phyloP scores from a whole-genome alignment of 108 stramenopile species.

The Cyclotella baltica region DNA sequence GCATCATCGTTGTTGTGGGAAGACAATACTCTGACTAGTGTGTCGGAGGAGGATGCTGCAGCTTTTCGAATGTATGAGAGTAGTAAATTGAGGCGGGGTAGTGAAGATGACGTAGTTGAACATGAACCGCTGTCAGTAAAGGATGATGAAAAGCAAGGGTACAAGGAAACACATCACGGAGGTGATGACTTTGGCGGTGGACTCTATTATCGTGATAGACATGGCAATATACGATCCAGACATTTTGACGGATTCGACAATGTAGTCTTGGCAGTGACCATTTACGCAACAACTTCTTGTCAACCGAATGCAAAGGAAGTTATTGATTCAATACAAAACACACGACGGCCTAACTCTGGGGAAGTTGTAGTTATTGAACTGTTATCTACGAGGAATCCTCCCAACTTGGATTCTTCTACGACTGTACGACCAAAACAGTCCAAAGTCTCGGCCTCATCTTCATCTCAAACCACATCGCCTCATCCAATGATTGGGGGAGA shows the following conservation, averaged over 20 bases:
- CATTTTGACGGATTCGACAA: conserved; percentile 50
- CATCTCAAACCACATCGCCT: background rate
- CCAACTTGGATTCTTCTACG: background rate
- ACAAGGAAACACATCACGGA: background rate
- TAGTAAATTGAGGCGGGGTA: background rate
- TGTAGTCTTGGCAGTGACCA: conserved; percentile 48
- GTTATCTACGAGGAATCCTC: conserved; percentile 47
- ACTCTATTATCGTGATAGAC: conserved; percentile 17
- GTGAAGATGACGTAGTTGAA: background rate
- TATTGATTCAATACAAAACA: background rate
- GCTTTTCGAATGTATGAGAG: conserved; percentile 26
- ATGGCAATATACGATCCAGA: conserved; percentile 13
- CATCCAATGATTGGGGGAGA: background rate
- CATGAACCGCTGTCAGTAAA: background rate
- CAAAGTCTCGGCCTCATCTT: background rate
- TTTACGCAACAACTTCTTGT: conserved; percentile 21
- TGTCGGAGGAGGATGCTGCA: conserved; percentile 48
- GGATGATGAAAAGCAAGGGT: background rate
- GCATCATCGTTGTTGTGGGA: conserved; percentile 55
- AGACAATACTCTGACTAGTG: conserved; percentile 49
- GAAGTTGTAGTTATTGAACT: conserved; percentile 53
- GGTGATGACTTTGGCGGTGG: conserved; percentile 10
- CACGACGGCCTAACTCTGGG: conserved; percentile 15
- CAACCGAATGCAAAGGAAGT: background rate
- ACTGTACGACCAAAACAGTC: background rate